Evolutionary conservation across 495 filamentous ascomycete genomes (phyloP), one percentile per base, ranked within the genome.

Genomic region (Penicillium cataractarum): DNA sequence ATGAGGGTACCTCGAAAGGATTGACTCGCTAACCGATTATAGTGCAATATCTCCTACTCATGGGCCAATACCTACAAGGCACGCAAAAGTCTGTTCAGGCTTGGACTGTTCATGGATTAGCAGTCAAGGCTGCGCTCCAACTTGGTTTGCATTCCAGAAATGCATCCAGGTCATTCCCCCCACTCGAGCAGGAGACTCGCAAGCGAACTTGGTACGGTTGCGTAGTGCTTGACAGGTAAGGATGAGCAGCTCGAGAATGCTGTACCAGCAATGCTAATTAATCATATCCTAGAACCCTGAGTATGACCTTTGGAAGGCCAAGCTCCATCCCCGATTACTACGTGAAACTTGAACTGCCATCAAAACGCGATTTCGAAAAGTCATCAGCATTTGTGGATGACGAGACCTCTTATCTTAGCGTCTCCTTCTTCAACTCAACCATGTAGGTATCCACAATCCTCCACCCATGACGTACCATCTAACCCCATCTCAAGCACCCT

Each of bases 141-240:
- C 60, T 80, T 26, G 77, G 77, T 10, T 48, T 78, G 7, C 76
- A 78, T 59, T 77, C 71, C 1, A 69, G 67, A 24, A 66, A 76
- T 39, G 72, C 76, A 1, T 59, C 57, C 21, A 33, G 31, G 50
- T 21, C 39, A 2, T 64, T 59, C 31, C 37, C 61, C 9, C 66
- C 69, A 0, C 35, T 80, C 0, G 78, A 81, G 19, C 67, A 71
- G 2, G 80, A 82, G 60, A 71, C 68, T 2, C 62, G 80, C 1
- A 80, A 79, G 58, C 70, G 80, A 2, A 76, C 76, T 2, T 82
- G 80, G 80, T 82, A 73, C 46, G 76, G 74, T 0, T 82, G 80
- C 56, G 70, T 82, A 0, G 60, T 82, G 13, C 64, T 82, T n/a
- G 80, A 82, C 29, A 61, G 77, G 76, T 78, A 57, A 65, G 60